phyloP scores from a whole-genome alignment of 495 filamentous ascomycete species.

The Oidiodendron maius region DNA sequence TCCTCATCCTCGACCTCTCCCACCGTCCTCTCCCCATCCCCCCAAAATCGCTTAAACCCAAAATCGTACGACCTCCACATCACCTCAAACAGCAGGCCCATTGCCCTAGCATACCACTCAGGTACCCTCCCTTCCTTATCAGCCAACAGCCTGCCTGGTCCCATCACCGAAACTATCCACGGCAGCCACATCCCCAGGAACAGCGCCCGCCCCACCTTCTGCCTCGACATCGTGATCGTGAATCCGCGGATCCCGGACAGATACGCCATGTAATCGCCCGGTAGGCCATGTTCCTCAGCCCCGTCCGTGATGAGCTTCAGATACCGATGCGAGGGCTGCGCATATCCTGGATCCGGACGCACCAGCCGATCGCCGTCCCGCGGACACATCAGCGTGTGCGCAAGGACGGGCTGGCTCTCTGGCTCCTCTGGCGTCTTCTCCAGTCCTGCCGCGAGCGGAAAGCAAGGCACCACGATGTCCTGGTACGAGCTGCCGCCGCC shows the following conservation, averaged over 20 bases:
- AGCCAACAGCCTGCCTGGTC: slow-evolving; percentile 39
- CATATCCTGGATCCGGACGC: slow-evolving; percentile 60
- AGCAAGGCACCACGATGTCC: slow-evolving; percentile 74
- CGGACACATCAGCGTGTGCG: slow-evolving; percentile 32
- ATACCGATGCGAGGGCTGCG: slow-evolving; percentile 81
- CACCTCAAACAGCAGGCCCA: slow-evolving; percentile 38
- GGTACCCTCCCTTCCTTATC: slow-evolving; percentile 63
- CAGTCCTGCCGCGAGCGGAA: slow-evolving; percentile 48
- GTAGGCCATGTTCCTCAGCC: slow-evolving; percentile 70
- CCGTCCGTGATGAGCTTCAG: slow-evolving; percentile 70
- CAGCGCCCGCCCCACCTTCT: slow-evolving; percentile 56
- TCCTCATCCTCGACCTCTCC: slow-evolving; percentile 19
- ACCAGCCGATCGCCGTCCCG: not conserved
- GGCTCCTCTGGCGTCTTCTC: slow-evolving; percentile 3
- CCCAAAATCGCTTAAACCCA: slow-evolving; percentile 62
- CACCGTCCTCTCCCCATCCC: slow-evolving; percentile 80
- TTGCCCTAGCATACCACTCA: slow-evolving; percentile 51
- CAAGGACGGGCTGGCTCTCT: slow-evolving; percentile 32
- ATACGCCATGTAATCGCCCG: slow-evolving; percentile 65
- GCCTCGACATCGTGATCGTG: slow-evolving; percentile 56
- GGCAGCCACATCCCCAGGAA: slow-evolving; percentile 60
- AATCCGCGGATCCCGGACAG: slow-evolving; percentile 62
- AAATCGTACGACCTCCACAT: slow-evolving; percentile 76
- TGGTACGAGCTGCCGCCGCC: slow-evolving; percentile 77
- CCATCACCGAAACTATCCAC: slow-evolving; percentile 42